Conservation (phyloP, 208 protist genomes). For the Tritrichomonas foetus region DNA sequence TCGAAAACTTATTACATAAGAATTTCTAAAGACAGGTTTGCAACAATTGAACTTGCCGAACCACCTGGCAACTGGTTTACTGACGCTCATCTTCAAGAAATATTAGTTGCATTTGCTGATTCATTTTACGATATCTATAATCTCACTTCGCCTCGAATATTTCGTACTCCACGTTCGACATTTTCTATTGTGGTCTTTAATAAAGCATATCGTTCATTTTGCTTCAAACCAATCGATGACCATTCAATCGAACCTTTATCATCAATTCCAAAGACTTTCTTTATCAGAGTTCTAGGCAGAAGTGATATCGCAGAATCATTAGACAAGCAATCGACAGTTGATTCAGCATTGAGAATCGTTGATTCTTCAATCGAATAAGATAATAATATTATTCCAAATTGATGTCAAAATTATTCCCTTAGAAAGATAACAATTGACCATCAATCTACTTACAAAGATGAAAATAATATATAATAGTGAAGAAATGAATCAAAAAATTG, state of each 20-base stretch:
- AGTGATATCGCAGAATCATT: not conserved
- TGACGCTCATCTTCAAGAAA: not conserved
- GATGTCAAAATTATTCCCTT: no score
- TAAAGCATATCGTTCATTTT: not conserved
- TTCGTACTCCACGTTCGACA: not conserved
- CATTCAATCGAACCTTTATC: not conserved
- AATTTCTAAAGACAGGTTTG: slow-evolving; percentile 8
- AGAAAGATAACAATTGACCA: no score
- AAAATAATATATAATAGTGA: no score
- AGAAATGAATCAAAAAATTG: no score
- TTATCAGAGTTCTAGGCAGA: not conserved
- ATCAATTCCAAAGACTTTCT: not conserved
- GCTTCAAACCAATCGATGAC: not conserved
- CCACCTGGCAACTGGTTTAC: not conserved
- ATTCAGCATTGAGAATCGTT: not conserved
- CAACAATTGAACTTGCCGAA: not conserved
- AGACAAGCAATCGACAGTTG: not conserved
- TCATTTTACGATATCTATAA: not conserved
- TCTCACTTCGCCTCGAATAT: not conserved
- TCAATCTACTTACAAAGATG: no score
- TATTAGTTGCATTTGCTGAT: slow-evolving; percentile 11
- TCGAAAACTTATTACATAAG: not conserved
- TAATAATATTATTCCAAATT: no score
- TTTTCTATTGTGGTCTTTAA: not conserved
- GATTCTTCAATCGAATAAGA: no score